Conservation (phyloP, 176 grass and related monocot genomes). For the Tuctoria greenei region DNA sequence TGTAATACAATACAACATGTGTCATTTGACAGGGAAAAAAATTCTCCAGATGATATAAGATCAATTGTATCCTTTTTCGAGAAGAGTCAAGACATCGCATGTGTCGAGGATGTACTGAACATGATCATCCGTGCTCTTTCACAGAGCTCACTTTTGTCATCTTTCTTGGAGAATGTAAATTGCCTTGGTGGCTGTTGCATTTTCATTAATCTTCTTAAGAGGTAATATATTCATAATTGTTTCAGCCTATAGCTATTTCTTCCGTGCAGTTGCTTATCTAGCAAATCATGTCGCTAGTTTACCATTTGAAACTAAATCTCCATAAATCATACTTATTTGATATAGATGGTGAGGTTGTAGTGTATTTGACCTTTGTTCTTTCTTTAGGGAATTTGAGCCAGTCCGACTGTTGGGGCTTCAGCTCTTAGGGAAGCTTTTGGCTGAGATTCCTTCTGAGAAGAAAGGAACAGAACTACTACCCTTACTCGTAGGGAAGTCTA, state of each 20-base stretch:
- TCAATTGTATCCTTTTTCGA: slow-evolving; percentile 86
- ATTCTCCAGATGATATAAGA: slow-evolving; percentile 73
- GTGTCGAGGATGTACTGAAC: slow-evolving; percentile 86
- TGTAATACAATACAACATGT: neutral
- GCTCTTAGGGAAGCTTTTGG: slow-evolving; percentile 84
- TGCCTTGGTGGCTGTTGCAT: slow-evolving; percentile 82
- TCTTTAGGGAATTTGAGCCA: slow-evolving; percentile 73
- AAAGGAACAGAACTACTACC: slow-evolving; percentile 76
- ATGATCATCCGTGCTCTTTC: slow-evolving; percentile 90
- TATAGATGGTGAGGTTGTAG: neutral
- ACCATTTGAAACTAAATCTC: slow-evolving; percentile 1
- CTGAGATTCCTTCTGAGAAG: slow-evolving; percentile 74
- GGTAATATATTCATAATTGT: slow-evolving; percentile 43
- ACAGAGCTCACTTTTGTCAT: slow-evolving; percentile 61
- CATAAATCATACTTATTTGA: slow-evolving; percentile 41
- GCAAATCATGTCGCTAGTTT: neutral
- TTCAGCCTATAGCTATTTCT: neutral
- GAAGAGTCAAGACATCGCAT: slow-evolving; percentile 92
- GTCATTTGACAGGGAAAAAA: slow-evolving; percentile 56
- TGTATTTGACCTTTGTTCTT: neutral
- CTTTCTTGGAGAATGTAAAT: slow-evolving; percentile 86
- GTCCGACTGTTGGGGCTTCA: slow-evolving; percentile 91
- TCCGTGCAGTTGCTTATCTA: neutral
- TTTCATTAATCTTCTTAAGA: slow-evolving; percentile 95
- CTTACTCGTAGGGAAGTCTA: slow-evolving; percentile 68